Base-by-base conservation (phyloP, 106 monocot genomes). In the Hemerocallis citrina region DNA sequence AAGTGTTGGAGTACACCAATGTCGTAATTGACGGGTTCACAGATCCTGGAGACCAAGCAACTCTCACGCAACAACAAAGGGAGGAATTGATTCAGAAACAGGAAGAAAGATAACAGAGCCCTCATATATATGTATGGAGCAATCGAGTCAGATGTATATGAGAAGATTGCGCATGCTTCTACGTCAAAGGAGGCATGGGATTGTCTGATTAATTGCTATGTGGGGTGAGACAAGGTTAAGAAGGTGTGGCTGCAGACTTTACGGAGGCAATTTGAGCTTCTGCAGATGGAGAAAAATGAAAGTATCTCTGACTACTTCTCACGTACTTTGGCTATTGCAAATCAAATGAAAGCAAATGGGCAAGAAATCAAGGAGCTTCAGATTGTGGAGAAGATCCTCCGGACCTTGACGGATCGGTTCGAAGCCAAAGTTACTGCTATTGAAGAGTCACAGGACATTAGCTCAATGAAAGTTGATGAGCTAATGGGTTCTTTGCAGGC, bases 361-460 rank as follows among this genome's bases (percentile, higher is more conserved):
- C 11, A 58, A 33, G 57, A 58, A 7, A 13, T 34, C 27, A 58
- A 33, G 6, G 27, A 58, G 31, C 25, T 16, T 4, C 11, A 7
- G n/a, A 34, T 34, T 3, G n/a, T 58, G 57, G 57, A 58, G 57
- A 58, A 58, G 57, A 33, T 58, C 35, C 20, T 58, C 32, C 57
- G 14, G 17, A 32, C 17, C 4, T 10, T 58, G 1, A 58, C 33
- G 17, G 8, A 29, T 14, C 2, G 33, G 6, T 58, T 58, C 34
- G 57, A 58, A 16, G 4, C 31, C 34, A 33, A 34, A 1, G 57
- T 58, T 29, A n/a, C 34, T 5, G 57, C 16, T 2, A 58, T 34
- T 12, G 33, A 58, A 58, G 57, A 58, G 34, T 29, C 57, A 14
- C 16, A 58, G 16, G 57, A 58, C 34, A 29, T 58, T 5, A 34